Conservation (phyloP, 495 filamentous ascomycete species). For the Penicillium coffeae region DNA sequence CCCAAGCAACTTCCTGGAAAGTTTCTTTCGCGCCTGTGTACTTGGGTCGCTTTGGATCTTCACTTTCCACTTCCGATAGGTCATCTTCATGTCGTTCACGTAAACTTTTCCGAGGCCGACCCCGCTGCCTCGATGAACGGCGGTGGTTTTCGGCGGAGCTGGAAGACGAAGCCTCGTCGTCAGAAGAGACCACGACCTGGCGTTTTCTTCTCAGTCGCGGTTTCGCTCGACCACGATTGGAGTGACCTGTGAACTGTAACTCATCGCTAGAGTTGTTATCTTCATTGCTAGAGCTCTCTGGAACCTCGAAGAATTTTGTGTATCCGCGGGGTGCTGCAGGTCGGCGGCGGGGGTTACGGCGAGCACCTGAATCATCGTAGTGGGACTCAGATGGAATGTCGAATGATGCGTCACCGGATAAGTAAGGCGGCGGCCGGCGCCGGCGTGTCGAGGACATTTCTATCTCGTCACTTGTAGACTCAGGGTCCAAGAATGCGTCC, state of each 20-base stretch:
- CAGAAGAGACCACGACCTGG: background rate
- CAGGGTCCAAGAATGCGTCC: conserved; percentile 14
- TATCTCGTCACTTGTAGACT: conserved; percentile 13
- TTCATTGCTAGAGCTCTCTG: background rate
- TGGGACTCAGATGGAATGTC: conserved; percentile 4
- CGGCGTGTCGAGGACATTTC: background rate
- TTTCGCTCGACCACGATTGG: too few species aligned
- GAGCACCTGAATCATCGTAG: background rate
- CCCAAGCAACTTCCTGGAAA: conserved; percentile 53
- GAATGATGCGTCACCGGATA: conserved; percentile 7
- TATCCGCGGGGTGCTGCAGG: background rate
- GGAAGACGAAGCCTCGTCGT: conserved; percentile 10
- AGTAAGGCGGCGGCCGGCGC: background rate
- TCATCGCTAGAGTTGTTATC: conserved; percentile 2
- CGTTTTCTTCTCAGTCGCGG: too few species aligned
- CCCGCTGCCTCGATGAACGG: conserved; percentile 26
- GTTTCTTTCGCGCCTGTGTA: conserved; percentile 60
- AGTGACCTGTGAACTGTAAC: too few species aligned
- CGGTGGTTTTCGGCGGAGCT: conserved; percentile 11
- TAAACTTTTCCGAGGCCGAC: conserved; percentile 50
- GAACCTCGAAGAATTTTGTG: conserved; percentile 2
- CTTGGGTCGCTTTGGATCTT: conserved; percentile 46
- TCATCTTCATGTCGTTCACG: conserved; percentile 63
- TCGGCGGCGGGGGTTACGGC: background rate
- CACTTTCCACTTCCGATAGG: conserved; percentile 53